Evolutionary conservation across 106 monocot genomes (phyloP).

Genomic region (Apostasia shenzhenica): DNA sequence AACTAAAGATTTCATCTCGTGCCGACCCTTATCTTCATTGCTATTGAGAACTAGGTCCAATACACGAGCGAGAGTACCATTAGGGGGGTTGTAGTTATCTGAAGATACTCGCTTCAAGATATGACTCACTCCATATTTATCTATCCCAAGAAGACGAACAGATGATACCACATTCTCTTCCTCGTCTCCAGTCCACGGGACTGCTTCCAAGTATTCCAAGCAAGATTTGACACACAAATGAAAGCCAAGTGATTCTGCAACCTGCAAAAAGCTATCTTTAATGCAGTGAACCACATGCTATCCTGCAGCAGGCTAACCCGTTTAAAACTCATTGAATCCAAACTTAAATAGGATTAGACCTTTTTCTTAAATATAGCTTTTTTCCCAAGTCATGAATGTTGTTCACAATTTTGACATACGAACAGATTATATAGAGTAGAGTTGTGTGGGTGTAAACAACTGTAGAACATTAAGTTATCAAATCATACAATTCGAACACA

Average conservation of each 20-base stretch:
- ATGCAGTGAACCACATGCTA: not conserved
- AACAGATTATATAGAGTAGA: too few relatives aligned
- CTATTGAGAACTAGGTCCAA: conserved; percentile 89
- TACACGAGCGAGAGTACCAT: conserved; percentile 72
- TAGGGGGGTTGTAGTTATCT: conserved; percentile 48
- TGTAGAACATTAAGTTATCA: too few relatives aligned
- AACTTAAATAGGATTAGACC: too few relatives aligned
- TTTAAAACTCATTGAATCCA: too few relatives aligned
- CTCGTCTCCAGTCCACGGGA: conserved; percentile 94
- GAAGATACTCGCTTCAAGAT: conserved; percentile 85
- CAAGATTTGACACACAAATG: conserved; percentile 68
- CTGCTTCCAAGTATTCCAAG: conserved; percentile 93
- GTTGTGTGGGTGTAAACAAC: too few relatives aligned
- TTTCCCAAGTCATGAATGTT: too few relatives aligned
- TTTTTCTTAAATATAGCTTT: too few relatives aligned
- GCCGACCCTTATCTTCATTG: conserved; percentile 72
- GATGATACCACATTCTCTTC: conserved; percentile 82
- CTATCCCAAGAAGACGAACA: conserved; percentile 42
- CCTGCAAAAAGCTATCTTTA: conserved; percentile 28
- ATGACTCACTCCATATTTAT: conserved; percentile 50
- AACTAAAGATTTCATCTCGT: conserved; percentile 88
- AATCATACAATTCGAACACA: too few relatives aligned
- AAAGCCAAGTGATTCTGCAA: conserved; percentile 81
- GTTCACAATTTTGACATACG: too few relatives aligned
- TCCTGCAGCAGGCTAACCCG: not conserved